These are phyloP conservation scores for Lantana camara DNA, from an alignment of 257 asterid species.

Conservation along the genomic window DNA sequence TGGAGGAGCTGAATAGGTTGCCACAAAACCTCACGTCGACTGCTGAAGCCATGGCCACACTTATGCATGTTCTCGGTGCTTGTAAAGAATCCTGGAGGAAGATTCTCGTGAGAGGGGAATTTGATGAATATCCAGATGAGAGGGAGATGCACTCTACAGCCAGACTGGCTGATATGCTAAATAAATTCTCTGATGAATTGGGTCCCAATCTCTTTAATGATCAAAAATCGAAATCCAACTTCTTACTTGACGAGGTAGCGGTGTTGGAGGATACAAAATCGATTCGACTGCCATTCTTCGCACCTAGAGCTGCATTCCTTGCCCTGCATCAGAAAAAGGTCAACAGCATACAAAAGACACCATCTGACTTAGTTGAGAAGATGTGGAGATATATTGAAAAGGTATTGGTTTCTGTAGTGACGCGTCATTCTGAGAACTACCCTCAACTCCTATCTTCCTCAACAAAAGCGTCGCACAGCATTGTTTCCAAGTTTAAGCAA, in stretches of 20 bases:
- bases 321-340: slow-evolving; percentile 19
- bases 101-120: slow-evolving; percentile 41
- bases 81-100: slow-evolving; percentile 42
- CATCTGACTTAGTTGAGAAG: not conserved
- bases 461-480: slow-evolving; percentile 18
- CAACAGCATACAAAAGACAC: not conserved
- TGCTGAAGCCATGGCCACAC: slow-evolving; percentile 37
- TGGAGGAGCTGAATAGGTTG: slow-evolving; percentile 37
- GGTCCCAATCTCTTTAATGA: too few species aligned
- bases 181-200: slow-evolving; percentile 19
- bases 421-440: slow-evolving; percentile 12
- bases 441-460: slow-evolving; percentile 6
- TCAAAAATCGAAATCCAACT: not conserved
- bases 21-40: slow-evolving; percentile 23
- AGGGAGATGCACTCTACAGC: slow-evolving; percentile 38
- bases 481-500: slow-evolving; percentile 3
- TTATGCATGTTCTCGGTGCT: slow-evolving; percentile 30
- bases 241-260: slow-evolving; percentile 19
- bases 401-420: not conserved
- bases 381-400: not conserved
- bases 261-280: slow-evolving; percentile 20
- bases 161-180: slow-evolving; percentile 27
- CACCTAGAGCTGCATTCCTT: slow-evolving; percentile 7
- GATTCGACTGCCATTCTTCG: slow-evolving; percentile 21
- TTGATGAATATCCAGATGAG: slow-evolving; percentile 43